Conservation (phyloP, 1,139 yeast genomes). For the Arxiozyma bovina region DNA sequence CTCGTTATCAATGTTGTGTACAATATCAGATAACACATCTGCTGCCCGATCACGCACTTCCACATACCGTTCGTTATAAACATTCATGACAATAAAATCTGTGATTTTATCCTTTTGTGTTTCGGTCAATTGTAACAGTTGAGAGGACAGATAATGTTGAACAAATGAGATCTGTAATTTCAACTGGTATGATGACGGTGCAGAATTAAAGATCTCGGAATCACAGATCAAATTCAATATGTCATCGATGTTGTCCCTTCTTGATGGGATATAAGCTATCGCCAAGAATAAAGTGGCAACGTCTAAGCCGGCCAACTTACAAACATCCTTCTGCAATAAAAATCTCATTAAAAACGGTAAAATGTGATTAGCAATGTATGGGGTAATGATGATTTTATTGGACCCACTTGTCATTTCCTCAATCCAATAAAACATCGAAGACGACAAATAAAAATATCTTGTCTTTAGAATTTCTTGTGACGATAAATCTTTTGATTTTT, state of each 20-base stretch:
- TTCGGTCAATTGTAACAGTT: slow-evolving; percentile 47
- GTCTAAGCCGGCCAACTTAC: slow-evolving; percentile 59
- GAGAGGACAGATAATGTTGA: slow-evolving; percentile 68
- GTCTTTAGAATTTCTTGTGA: slow-evolving; percentile 33
- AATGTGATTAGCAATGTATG: slow-evolving; percentile 38
- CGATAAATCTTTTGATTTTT: slow-evolving; percentile 26
- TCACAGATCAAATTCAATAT: slow-evolving; percentile 45
- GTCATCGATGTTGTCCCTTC: slow-evolving; percentile 36
- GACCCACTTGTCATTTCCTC: slow-evolving; percentile 25
- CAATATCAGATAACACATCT: slow-evolving; percentile 66
- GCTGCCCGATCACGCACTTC: slow-evolving; percentile 78
- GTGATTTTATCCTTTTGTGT: slow-evolving; percentile 47
- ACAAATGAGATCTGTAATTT: slow-evolving; percentile 60
- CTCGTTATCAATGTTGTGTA: slow-evolving; percentile 62
- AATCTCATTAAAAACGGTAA: slow-evolving; percentile 66
- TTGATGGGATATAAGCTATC: slow-evolving; percentile 53
- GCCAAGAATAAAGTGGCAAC: slow-evolving; percentile 47
- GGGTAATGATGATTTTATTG: slow-evolving; percentile 33
- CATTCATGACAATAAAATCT: slow-evolving; percentile 42
- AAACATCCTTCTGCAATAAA: slow-evolving; percentile 69
- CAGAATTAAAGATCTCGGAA: slow-evolving; percentile 3
- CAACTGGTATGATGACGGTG: slow-evolving; percentile 54
- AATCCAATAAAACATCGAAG: slow-evolving; percentile 29
- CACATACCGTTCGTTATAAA: slow-evolving; percentile 52
- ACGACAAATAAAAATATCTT: slow-evolving; percentile 33